Evolutionary conservation across 2,329 filamentous ascomycete genomes (phyloP).

Genomic region (Cytospora schulzeri): DNA sequence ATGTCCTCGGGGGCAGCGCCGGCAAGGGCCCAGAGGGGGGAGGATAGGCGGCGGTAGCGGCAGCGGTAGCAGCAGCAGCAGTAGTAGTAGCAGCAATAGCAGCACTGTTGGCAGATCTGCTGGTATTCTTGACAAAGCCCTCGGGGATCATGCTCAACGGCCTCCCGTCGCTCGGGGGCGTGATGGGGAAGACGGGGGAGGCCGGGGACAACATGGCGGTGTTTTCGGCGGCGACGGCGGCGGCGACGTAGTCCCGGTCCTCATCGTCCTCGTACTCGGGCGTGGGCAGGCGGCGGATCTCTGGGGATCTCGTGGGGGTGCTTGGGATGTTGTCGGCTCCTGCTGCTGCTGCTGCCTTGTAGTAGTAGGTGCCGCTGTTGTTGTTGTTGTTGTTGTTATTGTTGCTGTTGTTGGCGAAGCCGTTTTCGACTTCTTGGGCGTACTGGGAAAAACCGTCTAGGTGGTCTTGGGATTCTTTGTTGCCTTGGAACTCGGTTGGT

Average conservation of each 20-base stretch:
- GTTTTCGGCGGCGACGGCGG: slow-evolving; percentile 28
- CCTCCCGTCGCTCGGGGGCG: slow-evolving; percentile 34
- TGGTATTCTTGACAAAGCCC: slow-evolving; percentile 17
- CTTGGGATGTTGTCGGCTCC: too few relatives aligned
- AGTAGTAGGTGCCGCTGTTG: too few relatives aligned
- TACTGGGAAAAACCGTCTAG: slow-evolving; percentile 23
- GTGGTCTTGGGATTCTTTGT: slow-evolving; percentile 12
- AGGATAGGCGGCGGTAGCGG: slow-evolving; percentile 3
- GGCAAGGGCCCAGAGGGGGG: slow-evolving; percentile 14
- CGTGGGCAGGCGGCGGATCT: slow-evolving; percentile 46
- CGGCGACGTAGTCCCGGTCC: slow-evolving; percentile 7
- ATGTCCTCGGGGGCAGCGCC: slow-evolving; percentile 5
- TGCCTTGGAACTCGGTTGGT: slow-evolving; percentile 32
- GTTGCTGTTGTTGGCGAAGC: slow-evolving; percentile 19
- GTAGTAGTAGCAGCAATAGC: too few relatives aligned
- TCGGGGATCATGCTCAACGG: slow-evolving; percentile 24
- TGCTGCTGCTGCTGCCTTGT: too few relatives aligned
- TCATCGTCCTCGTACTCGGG: slow-evolving; percentile 51
- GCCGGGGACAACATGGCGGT: slow-evolving; percentile 40
- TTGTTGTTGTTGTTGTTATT: slow-evolving; percentile 10
- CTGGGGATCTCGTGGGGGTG: slow-evolving; percentile 17
- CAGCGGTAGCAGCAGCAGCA: not conserved
- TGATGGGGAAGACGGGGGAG: slow-evolving; percentile 49
- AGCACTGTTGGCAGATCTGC: too few relatives aligned
- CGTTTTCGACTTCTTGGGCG: slow-evolving; percentile 26